Evolutionary conservation across 805 yeast species (phyloP), one percentile per base, ranked within the genome.

Genomic region (Saturnispora kantuleensis): DNA sequence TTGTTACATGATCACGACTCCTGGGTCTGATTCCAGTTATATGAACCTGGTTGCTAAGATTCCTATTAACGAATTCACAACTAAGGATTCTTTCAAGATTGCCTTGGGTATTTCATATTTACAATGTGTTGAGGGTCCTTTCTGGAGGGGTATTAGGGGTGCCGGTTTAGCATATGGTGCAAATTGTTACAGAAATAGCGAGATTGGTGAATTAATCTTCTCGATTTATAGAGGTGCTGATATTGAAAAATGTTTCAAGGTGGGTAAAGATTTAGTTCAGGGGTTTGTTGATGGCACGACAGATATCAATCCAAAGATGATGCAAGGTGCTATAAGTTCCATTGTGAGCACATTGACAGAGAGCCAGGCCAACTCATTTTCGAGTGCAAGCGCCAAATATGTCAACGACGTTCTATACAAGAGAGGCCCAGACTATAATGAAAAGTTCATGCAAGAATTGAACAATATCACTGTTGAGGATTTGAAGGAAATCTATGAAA

Each of bases 121-220:
- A 45, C 84, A 81, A 51, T 83, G 87, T 32, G 87, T 86, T 15
- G 98, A 93, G 61, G 98, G 98, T 3, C 98, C 97, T 31, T 81
- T 90, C 50, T 90, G 97, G 97, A 76, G 86, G 55, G 96, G 94
- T 45, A 84, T 93, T 31, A 76, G 98, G 64, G 98, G 98, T 35
- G 74, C 88, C 1, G 98, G 98, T 2, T 67, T 85, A 36, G 97
- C 97, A 0, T 93, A 93, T 60, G 97, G 96, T 33, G 93, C 90
- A 1, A 69, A 67, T 44, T 69, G 86, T 52, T 57, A 69, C 37
- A 69, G 76, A 39, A 71, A 73, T 49, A 57, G 75, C 10, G 96
- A 87, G 52, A 65, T 75, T 35, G 90, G 94, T 3, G 75, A 71
- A 43, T 62, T 90, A 50, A 69, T 71, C 4, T 85, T 81, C 55